Base-by-base conservation (phyloP, 2,329 filamentous ascomycete species). In the Aureobasidium sp. region DNA sequence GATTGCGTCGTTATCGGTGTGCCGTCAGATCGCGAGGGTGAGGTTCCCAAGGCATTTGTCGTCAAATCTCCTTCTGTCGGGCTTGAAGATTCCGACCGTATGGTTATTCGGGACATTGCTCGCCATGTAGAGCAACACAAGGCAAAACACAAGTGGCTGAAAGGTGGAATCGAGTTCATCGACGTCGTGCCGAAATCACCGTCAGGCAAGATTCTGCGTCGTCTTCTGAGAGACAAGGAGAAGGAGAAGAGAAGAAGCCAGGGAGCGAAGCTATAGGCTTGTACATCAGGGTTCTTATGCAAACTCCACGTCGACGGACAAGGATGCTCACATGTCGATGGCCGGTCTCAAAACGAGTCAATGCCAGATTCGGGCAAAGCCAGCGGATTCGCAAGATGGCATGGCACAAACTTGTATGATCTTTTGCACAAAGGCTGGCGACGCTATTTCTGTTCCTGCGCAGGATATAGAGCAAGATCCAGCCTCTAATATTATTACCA, bases 1-100 rank as follows among this genome's bases (percentile, higher is more conserved):
- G 90, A 95, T 74, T 88, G 85, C 67, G 86, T 90, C 15, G 89
- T 95, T 8, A 90, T 94, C 66, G 86, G 87, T 15, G 79, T 91
- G 1, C 87, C 86, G 0, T 84, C 87, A 63, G 83, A 84, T 7
- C 72, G 77, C 6, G 81, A 84, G 0, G 84, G 84, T 31, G 84
- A 87, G 67, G 75, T 86, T 0, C 84, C 84, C 22, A 87, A 86
- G 70, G 84, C 84, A 0, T 86, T 84, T 64, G 79, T 87, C 5
- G 84, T 86, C 63, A 86, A 85, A 71, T 79, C 80, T 0, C 71
- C 80, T 0, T 77, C 70, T 12, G 78, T 82, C 0, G 77, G 79
- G 1, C 66, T 79, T 0, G 82, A 86, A 65, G 78, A 81, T 42
- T 77, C 70, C 59, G 82, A 85, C 59, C 77, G 77, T 1, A 72